Conservation (phyloP, 1,139 yeast species). For the Diutina mesorugosa region DNA sequence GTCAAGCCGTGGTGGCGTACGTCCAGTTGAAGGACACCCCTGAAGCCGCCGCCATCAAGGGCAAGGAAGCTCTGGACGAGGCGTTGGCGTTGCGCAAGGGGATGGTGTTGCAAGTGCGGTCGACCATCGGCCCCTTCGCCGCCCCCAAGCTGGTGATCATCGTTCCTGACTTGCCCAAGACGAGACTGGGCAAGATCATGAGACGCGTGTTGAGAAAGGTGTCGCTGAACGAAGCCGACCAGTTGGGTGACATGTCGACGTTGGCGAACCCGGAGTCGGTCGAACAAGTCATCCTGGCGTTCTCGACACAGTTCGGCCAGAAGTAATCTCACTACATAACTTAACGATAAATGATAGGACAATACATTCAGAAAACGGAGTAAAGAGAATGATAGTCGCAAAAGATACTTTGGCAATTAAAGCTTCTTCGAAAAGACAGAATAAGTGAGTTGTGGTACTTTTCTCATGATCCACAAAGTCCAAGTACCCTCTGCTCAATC, state of each 20-base stretch:
- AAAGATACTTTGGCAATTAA: too few species aligned
- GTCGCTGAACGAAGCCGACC: conserved; percentile 80
- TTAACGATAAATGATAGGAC: not conserved
- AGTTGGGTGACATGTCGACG: conserved; percentile 87
- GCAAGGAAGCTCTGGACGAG: conserved; percentile 35
- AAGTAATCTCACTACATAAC: conserved; percentile 13
- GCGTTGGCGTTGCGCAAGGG: conserved; percentile 62
- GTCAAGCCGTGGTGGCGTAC: conserved; percentile 93
- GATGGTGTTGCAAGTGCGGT: conserved; percentile 77
- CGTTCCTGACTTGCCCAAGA: conserved; percentile 89
- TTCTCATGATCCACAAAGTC: too few species aligned
- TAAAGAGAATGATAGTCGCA: not conserved
- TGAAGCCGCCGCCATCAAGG: conserved; percentile 20
- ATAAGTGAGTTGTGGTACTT: too few species aligned
- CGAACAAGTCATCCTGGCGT: conserved; percentile 51
- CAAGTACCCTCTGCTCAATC: too few species aligned
- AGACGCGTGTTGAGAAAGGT: conserved; percentile 94
- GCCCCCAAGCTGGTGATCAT: conserved; percentile 88
- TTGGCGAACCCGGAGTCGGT: conserved; percentile 83
- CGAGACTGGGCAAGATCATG: conserved; percentile 97
- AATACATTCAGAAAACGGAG: not conserved
- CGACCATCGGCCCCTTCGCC: conserved; percentile 95
- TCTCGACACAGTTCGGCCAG: conserved; percentile 36
- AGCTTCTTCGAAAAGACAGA: too few species aligned
- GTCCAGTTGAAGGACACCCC: conserved; percentile 66